phyloP scores from a whole-genome alignment of 1,139 yeast species.

The Debaryomyces robertsiae region DNA sequence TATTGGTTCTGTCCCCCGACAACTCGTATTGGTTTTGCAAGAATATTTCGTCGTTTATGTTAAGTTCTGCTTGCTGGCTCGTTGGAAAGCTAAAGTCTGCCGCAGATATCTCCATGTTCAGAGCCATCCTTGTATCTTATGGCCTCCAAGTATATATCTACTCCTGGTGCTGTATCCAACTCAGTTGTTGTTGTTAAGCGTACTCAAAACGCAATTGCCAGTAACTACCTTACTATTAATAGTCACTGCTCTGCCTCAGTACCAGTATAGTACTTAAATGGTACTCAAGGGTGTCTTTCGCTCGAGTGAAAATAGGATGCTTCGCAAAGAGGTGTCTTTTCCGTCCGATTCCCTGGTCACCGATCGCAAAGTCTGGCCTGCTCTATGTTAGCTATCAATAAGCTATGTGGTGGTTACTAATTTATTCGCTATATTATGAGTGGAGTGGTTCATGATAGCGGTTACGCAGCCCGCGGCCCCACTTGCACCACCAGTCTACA shows the following conservation, averaged over 20 bases:
- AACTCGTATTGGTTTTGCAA: slow-evolving; percentile 5
- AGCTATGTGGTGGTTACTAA: slow-evolving; percentile 8
- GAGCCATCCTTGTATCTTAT: slow-evolving; percentile 2
- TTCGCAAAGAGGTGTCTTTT: too few species aligned
- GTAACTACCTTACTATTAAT: neutral
- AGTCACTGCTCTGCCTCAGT: neutral
- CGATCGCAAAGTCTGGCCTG: neutral
- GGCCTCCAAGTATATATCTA: too few species aligned
- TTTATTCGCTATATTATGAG: slow-evolving; percentile 5
- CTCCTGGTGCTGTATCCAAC: neutral
- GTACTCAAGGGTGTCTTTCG: neutral
- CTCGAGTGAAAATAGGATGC: neutral
- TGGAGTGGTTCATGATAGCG: slow-evolving; percentile 7
- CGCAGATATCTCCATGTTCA: slow-evolving; percentile 3
- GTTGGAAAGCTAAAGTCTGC: slow-evolving; percentile 5
- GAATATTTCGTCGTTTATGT: slow-evolving; percentile 10
- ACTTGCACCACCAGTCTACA: neutral
- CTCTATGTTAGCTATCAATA: slow-evolving; percentile 2
- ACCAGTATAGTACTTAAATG: neutral
- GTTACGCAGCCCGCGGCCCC: slow-evolving; percentile 8
- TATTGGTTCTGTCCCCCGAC: neutral
- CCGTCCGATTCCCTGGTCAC: neutral
- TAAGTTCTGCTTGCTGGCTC: slow-evolving; percentile 7
- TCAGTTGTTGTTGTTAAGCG: neutral
- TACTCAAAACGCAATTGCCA: neutral